phyloP scores from a whole-genome alignment of 352 stramenopile species.

The Phytopythium mirpurense region DNA sequence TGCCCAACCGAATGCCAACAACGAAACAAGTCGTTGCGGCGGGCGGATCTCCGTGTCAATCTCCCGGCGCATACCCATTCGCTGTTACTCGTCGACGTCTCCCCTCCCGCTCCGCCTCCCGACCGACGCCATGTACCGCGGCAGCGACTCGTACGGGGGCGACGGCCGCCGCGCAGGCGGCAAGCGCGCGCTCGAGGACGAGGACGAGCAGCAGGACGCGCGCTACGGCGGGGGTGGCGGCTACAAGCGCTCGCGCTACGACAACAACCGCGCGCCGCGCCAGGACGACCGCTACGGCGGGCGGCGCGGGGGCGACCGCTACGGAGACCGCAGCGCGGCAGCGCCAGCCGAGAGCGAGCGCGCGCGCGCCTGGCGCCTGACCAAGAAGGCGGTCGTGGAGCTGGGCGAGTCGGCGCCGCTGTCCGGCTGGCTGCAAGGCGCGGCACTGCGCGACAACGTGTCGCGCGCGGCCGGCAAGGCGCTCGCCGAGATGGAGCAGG shows the following conservation, averaged over 20 bases:
- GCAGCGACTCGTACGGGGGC: constrained; percentile 11
- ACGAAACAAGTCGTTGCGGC: too few relatives aligned
- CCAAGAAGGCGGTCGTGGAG: constrained; percentile 73
- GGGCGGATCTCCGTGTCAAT: background rate
- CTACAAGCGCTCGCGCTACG: constrained; percentile 60
- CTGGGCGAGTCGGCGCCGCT: constrained; percentile 37
- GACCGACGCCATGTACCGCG: constrained; percentile 4
- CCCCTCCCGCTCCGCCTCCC: background rate
- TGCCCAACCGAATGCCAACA: background rate
- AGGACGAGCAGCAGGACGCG: constrained; percentile 19
- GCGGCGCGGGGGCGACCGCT: constrained; percentile 19
- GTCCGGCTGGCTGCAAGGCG: constrained; percentile 24
- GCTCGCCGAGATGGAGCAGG: constrained; percentile 43
- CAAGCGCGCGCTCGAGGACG: constrained; percentile 65
- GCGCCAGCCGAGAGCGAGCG: constrained; percentile 49
- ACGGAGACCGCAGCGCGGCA: constrained; percentile 9
- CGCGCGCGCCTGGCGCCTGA: constrained; percentile 59
- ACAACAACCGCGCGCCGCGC: constrained; percentile 21
- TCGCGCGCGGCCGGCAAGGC: constrained; percentile 33
- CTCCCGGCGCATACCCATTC: background rate
- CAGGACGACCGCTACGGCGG: constrained; percentile 33
- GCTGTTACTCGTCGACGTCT: background rate
- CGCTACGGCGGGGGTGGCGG: constrained; percentile 27
- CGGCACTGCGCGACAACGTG: constrained; percentile 41
- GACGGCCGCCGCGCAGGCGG: constrained; percentile 23